Base-by-base conservation (phyloP, 139 green algal species). In the Tetraselmis chui region DNA sequence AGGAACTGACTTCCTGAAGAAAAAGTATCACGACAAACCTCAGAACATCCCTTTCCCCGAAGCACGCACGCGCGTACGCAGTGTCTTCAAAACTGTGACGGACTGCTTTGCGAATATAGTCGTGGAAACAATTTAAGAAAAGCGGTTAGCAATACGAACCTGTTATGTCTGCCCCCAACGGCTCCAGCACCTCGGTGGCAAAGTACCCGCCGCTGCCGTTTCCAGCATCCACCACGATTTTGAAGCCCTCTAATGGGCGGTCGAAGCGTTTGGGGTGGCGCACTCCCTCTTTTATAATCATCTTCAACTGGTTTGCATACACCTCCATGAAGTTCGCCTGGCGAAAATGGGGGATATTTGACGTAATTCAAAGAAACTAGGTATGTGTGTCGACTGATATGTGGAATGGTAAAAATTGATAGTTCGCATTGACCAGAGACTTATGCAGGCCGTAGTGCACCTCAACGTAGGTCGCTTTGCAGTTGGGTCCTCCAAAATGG, bases 191-290 rank as follows among this genome's bases (percentile, higher is more conserved):
- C 79, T 96, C 59, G 28, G 82, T 90, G 0, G 94, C 95, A 32
- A 98, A 95, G 88, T 96, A 98, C 28, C 93, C 95, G 30, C 95
- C 95, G 31, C 85, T 84, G 22, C 95, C 95, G 84, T 98, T 98
- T 78, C 95, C 91, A 28, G 92, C 92, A 85, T 97, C 93, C 59
- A 97, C 93, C 24, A 88, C 83, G 23, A 93, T 85, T 30, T 31
- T 90, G 77, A 95, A 89, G 30, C 89, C 91, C 2, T 80, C 76
- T 58, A 97, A 81, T 28, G 92, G 94, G 28, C 84, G 79, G 25
- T 95, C 89, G 28, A 83, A 86, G 75, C 90, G 75, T 1, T 79
- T 59, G 11, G 79, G 76, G 74, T 88, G 80, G 75, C 88, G 82
- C 2, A 95, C 88, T 0, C 86, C 90, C 31, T 89, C 80, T 82